Evolutionary conservation across 164 flowering plant species (phyloP), one percentile per base, ranked within the genome.

Genomic region (Umbellularia californica): DNA sequence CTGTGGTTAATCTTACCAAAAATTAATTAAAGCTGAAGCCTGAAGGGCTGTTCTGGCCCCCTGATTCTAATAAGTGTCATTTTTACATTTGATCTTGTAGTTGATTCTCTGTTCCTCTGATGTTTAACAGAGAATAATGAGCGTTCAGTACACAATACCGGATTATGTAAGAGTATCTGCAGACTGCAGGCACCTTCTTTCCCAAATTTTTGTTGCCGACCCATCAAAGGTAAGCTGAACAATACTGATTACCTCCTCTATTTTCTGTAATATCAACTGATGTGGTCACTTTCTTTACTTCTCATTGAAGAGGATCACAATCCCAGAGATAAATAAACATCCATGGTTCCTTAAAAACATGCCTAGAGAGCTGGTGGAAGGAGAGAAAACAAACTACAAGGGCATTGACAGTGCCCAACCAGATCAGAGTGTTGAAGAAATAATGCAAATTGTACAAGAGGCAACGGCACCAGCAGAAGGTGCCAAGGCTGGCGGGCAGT

Each of bases 141-240:
- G 84, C 47, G 91, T 83, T 19, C 89, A 91, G 70, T 91, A 88
- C 86, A 76, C 91, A 64, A 84, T 91, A 72, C 96, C 93, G 0
- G 93, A 89, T 72, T 85, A 89, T 70, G 84, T 91, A 22, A 90
- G 85, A 3, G 78, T 91, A 14, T 91, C 92, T 25, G 81, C 87
- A 3, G 90, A 87, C 27, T 89, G 92, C 80, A 80, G 81, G 64
- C 84, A 81, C 4, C 86, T 90, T 63, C 88, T 91, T 70, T 86
- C 96, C 41, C 87, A 77, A 41, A 88, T 90, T 19, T 90, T 91
- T 75, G 90, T 90, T 24, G 86, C 89, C 23, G 80, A 90, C 72
- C 97, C 97, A 11, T 76, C 90, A 6, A 87, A 87, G 90, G 96
- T 91, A 78, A 20, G 69, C 66, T 47, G 7, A 3, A 20, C 17